Percentiles rank a stretch among this genome's conserved stretches.
Evolutionary conservation across 129 eudicot genomes (phyloP).

Genomic region (Lactuca sativa): DNA sequence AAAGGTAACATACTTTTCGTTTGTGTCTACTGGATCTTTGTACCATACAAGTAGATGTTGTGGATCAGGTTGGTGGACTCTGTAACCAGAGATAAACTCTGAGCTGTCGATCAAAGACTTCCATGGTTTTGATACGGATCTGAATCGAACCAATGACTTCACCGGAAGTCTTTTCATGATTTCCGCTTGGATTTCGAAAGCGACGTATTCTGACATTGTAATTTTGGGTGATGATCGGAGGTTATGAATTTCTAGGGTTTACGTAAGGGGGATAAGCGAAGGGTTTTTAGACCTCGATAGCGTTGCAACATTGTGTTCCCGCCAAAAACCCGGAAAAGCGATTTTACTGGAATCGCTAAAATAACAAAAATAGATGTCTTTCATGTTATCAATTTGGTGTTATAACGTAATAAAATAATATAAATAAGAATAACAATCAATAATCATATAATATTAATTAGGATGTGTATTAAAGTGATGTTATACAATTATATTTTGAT

Average conservation of each 20-base stretch:
- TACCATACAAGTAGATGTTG: conserved; percentile 23
- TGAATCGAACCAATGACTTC: conserved; percentile 38
- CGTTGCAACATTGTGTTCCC: too few species aligned
- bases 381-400: too few species aligned
- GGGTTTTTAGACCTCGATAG: too few species aligned
- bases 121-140: conserved; percentile 43
- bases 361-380: too few species aligned
- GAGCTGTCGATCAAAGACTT: conserved; percentile 35
- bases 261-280: neutral
- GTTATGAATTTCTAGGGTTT: neutral
- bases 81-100: conserved; percentile 26
- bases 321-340: too few species aligned
- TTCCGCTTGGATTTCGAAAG: conserved; percentile 35
- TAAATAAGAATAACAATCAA: too few species aligned
- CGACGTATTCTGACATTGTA: conserved; percentile 36
- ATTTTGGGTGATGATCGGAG: neutral
- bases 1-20: conserved; percentile 10
- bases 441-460: too few species aligned
- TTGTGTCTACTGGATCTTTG: neutral
- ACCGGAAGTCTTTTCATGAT: conserved; percentile 39
- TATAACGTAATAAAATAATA: too few species aligned
- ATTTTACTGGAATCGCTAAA: too few species aligned
- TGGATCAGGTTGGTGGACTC: neutral
- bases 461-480: too few species aligned
- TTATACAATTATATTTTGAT: too few species aligned